A percentile compares a stretch with the other conserved stretches of the same genome.
phyloP scores from a whole-genome alignment of 129 eudicot species.

The Silybum marianum region DNA sequence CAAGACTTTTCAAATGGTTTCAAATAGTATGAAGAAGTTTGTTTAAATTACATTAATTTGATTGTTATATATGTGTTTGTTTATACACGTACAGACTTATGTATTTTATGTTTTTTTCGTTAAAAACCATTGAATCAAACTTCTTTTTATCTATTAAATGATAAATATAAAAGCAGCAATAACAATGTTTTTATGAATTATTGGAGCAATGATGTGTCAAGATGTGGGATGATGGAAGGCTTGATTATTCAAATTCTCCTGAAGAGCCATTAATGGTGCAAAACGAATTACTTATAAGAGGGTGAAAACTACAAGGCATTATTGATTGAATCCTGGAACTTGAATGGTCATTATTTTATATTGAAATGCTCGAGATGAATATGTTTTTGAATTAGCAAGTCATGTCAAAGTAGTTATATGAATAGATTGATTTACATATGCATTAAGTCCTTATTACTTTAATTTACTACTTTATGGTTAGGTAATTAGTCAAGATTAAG shows the following conservation, averaged over 20 bases:
- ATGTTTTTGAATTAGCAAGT: background rate
- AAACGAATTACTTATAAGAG: background rate
- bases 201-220: background rate
- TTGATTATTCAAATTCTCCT: background rate
- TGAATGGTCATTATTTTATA: no score
- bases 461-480: constrained; percentile 1
- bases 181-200: no score
- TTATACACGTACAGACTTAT: background rate
- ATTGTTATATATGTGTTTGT: constrained; percentile 29
- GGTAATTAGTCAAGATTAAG: constrained; percentile 30
- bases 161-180: background rate
- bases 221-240: background rate
- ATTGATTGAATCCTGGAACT: background rate
- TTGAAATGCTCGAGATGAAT: background rate
- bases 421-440: background rate
- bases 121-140: background rate
- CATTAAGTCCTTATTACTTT: background rate
- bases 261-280: background rate
- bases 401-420: background rate
- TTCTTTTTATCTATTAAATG: background rate
- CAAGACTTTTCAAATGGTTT: constrained; percentile 27
- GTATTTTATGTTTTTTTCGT: background rate
- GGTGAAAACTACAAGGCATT: background rate
- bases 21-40: constrained; percentile 15
- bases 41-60: constrained; percentile 19